phyloP scores from a whole-genome alignment of 202 grass and related monocot species.

The Carex arenaria region DNA sequence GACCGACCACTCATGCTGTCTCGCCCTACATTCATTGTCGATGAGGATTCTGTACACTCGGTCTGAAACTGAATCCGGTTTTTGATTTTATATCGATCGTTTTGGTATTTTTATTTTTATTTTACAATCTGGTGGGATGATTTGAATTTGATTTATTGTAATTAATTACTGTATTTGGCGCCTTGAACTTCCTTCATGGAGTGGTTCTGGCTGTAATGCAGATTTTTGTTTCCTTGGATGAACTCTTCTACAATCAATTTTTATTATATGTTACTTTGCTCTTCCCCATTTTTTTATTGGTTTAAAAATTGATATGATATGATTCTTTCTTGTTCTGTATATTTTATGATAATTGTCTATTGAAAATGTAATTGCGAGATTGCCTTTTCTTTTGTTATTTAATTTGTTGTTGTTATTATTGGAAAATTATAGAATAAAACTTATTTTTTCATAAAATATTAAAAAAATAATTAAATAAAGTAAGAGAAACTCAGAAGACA shows the following conservation, averaged over 20 bases:
- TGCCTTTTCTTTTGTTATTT: not conserved
- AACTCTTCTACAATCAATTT: not conserved
- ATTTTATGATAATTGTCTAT: not conserved
- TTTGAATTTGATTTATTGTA: not conserved
- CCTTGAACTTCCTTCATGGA: not conserved
- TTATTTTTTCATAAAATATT: not conserved
- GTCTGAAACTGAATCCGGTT: constrained; percentile 19
- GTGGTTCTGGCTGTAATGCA: not conserved
- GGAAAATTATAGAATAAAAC: not conserved
- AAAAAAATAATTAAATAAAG: not conserved
- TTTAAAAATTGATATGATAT: constrained; percentile 9
- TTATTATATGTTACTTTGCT: not conserved
- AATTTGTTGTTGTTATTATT: not conserved
- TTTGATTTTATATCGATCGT: not conserved
- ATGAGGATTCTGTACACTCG: constrained; percentile 42
- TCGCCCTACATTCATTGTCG: constrained; percentile 32
- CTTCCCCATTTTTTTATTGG: not conserved
- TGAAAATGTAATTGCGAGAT: not conserved
- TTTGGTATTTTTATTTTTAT: constrained; percentile 14
- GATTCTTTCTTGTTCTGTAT: not conserved
- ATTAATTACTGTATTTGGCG: constrained; percentile 3
- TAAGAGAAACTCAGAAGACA: too few relatives aligned
- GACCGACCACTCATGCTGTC: constrained; percentile 73
- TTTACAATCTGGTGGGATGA: not conserved
- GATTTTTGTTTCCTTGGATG: not conserved